These are phyloP conservation scores for Candida tallmaniae DNA, from an alignment of 805 yeast genomes.

Conservation along the genomic window DNA sequence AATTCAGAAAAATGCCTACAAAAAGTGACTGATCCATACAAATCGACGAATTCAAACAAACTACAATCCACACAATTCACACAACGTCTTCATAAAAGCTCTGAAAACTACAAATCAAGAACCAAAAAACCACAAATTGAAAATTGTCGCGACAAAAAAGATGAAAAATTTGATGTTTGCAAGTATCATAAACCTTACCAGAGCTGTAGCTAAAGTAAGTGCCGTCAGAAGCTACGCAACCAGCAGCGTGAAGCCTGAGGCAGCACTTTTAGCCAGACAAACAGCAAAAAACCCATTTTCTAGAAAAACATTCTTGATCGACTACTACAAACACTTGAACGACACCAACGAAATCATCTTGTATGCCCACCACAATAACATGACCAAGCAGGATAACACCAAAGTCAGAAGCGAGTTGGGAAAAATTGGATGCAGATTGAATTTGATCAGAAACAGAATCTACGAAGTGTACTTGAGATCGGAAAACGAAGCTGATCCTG, in stretches of 20 bases:
- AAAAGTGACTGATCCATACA: too few species aligned
- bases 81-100: too few species aligned
- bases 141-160: too few species aligned
- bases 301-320: constrained; percentile 83
- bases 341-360: constrained; percentile 65
- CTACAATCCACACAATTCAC: too few species aligned
- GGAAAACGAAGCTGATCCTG: constrained; percentile 68
- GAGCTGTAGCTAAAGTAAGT: too few species aligned
- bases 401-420: constrained; percentile 56
- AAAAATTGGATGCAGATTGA: constrained; percentile 64
- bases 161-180: too few species aligned
- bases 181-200: too few species aligned
- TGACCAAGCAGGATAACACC: constrained; percentile 64
- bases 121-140: too few species aligned
- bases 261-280: constrained; percentile 9
- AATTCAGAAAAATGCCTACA: too few species aligned
- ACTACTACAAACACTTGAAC: constrained; percentile 69
- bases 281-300: constrained; percentile 63
- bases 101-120: too few species aligned
- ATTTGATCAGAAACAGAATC: constrained; percentile 62
- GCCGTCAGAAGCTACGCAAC: constrained; percentile 1
- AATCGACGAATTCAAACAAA: too few species aligned
- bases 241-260: background rate
- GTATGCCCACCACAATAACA: constrained; percentile 81
- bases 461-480: constrained; percentile 76